Percentiles rank a stretch among this genome's conserved stretches.
phyloP scores from a whole-genome alignment of 768 basidiomycete species.

The Boletus rubroflammeus region DNA sequence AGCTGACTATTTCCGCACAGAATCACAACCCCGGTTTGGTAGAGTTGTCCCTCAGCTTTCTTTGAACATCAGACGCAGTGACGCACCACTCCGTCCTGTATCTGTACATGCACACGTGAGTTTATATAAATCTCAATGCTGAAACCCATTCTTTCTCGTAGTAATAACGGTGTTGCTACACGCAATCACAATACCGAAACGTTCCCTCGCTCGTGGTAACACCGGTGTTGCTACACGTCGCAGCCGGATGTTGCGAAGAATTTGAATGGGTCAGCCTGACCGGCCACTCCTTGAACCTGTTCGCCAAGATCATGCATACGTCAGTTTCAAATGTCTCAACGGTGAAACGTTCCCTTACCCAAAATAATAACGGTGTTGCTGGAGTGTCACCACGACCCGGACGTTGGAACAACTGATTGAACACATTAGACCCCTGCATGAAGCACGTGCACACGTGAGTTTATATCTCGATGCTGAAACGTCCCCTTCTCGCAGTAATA shows the following conservation, averaged over 20 bases:
- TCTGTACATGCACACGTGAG: constrained; percentile 41
- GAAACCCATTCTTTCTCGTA: background rate
- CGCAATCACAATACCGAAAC: background rate
- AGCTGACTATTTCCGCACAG: constrained; percentile 14
- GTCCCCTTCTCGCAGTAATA: background rate
- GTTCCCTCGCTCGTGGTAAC: background rate
- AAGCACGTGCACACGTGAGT: constrained; percentile 35
- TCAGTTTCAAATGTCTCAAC: background rate
- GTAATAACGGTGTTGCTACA: background rate
- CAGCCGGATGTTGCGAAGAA: background rate
- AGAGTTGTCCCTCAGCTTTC: constrained; percentile 24
- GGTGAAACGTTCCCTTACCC: background rate
- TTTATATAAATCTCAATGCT: background rate
- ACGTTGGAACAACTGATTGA: background rate
- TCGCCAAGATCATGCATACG: background rate
- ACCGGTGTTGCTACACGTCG: constrained; percentile 46
- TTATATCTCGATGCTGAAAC: background rate
- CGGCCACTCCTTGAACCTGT: too few relatives aligned
- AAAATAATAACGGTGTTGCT: background rate
- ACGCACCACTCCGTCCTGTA: constrained; percentile 40
- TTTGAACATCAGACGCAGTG: constrained; percentile 18
- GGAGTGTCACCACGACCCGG: background rate
- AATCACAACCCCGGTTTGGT: constrained; percentile 21
- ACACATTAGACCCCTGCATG: background rate
- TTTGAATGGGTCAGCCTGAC: background rate